A percentile compares a stretch with the other conserved stretches of the same genome.
Evolutionary conservation across 2,329 filamentous ascomycete species (phyloP).

Genomic region (Colletotrichum paranaense): DNA sequence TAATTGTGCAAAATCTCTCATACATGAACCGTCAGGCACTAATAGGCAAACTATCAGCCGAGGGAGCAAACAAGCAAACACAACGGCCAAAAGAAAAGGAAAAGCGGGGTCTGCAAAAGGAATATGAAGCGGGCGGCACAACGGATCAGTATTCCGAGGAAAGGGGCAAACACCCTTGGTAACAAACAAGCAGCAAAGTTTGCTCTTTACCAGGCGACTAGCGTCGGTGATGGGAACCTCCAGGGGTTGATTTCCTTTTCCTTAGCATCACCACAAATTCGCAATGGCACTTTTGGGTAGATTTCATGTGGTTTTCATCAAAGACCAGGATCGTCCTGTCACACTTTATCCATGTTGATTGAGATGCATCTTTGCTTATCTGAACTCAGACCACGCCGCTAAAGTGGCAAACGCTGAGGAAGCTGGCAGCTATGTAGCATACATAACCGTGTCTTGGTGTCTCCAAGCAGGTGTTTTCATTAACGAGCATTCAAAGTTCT

Average conservation of each 20-base stretch:
- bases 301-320: not conserved
- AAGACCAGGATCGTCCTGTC: not conserved
- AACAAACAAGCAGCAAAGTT: not conserved
- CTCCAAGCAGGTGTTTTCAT: not conserved
- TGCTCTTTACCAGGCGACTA: not conserved
- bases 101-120: not conserved
- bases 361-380: not conserved
- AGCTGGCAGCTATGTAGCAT: not conserved
- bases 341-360: not conserved
- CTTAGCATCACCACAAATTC: not conserved
- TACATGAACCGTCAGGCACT: conserved; percentile 16
- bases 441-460: not conserved
- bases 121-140: not conserved
- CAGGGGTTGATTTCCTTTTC: not conserved
- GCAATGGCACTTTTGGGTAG: not conserved
- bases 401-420: not conserved
- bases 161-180: not conserved
- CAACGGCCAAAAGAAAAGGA: not conserved
- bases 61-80: not conserved
- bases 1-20: not conserved
- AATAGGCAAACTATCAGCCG: not conserved
- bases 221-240: not conserved
- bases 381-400: not conserved
- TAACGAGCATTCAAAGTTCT: not conserved
- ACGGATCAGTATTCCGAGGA: not conserved